Conservation (phyloP, 139 green algal genomes). For the Axilococcus clingmanii region DNA sequence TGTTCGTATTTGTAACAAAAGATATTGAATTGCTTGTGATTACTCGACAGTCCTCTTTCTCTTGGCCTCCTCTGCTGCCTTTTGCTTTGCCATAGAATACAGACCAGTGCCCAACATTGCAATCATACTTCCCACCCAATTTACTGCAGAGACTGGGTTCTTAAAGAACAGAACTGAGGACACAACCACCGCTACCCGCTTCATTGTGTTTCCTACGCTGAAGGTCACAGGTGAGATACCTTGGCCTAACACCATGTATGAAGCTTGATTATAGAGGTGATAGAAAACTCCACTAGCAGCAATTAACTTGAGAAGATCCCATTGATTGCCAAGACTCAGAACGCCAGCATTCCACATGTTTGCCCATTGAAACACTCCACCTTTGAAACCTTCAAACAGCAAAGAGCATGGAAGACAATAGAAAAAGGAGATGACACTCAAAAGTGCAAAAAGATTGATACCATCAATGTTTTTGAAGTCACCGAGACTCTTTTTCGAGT, state of each 20-base stretch:
- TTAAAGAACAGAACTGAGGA: slow-evolving; percentile 54
- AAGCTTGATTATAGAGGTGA: slow-evolving; percentile 83
- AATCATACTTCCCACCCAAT: slow-evolving; percentile 68
- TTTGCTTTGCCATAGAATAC: slow-evolving; percentile 67
- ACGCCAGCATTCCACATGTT: slow-evolving; percentile 29
- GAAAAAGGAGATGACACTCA: slow-evolving; percentile 70
- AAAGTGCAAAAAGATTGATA: slow-evolving; percentile 88
- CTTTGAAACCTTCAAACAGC: slow-evolving; percentile 45
- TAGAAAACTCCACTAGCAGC: slow-evolving; percentile 69
- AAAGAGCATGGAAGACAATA: slow-evolving; percentile 63
- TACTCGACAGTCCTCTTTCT: background rate
- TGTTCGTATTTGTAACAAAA: too few relatives aligned
- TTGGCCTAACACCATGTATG: slow-evolving; percentile 81
- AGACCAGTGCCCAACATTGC: slow-evolving; percentile 81
- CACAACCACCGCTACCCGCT: slow-evolving; percentile 84
- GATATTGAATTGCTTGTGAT: background rate
- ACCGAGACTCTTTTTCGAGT: slow-evolving; percentile 80
- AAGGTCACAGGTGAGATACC: slow-evolving; percentile 81
- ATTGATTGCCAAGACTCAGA: slow-evolving; percentile 30
- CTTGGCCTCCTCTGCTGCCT: slow-evolving; percentile 38
- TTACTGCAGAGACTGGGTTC: slow-evolving; percentile 46
- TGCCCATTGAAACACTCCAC: slow-evolving; percentile 20
- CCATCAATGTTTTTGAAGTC: slow-evolving; percentile 84
- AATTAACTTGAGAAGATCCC: slow-evolving; percentile 48
- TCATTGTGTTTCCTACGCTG: slow-evolving; percentile 84